Evolutionary conservation across 176 grass and related monocot species (phyloP).

Genomic region (Eragrostis nindensis): DNA sequence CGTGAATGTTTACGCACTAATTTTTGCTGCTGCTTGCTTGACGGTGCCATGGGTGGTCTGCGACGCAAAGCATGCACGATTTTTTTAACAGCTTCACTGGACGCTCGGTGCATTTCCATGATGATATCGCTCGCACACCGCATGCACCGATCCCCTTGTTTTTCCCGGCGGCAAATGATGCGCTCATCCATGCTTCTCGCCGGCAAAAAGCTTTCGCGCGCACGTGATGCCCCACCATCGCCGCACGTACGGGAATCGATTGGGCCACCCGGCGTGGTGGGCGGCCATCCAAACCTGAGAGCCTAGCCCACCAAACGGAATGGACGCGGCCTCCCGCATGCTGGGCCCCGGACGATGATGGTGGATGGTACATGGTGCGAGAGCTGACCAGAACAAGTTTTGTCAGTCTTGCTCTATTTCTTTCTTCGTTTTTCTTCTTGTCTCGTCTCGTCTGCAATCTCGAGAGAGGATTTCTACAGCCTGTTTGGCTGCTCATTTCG

Average conservation of each 20-base stretch:
- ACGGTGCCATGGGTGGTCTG: too few relatives aligned
- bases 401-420: too few relatives aligned
- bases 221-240: neutral
- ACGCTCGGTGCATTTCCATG: neutral
- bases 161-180: slow-evolving; percentile 35
- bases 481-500: too few relatives aligned
- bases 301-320: neutral
- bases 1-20: too few relatives aligned
- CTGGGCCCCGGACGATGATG: neutral
- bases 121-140: neutral
- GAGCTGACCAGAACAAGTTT: too few relatives aligned
- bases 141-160: slow-evolving; percentile 1
- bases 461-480: too few relatives aligned
- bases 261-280: neutral
- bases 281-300: neutral
- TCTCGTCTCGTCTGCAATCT: too few relatives aligned
- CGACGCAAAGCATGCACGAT: too few relatives aligned
- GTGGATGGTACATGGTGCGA: too few relatives aligned
- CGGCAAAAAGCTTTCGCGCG: slow-evolving; percentile 17
- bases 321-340: neutral
- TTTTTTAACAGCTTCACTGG: neutral
- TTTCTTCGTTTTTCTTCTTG: too few relatives aligned
- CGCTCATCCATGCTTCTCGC: slow-evolving; percentile 45
- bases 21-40: too few relatives aligned
- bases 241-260: neutral